Conservation (phyloP, 345 rosid genomes). For the Citrus medica region DNA sequence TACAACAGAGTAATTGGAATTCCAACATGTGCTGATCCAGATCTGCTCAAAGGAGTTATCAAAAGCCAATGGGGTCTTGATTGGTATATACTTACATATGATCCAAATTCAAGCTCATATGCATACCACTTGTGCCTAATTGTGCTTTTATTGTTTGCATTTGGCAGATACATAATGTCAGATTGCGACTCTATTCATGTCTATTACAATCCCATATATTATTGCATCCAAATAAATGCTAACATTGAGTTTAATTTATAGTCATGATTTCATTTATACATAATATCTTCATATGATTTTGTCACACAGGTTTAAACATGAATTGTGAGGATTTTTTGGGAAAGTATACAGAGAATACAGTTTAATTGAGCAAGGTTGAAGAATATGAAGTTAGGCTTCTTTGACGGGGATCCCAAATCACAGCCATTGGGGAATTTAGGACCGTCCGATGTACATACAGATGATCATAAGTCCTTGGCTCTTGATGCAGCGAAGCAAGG, state of each 20-base stretch:
- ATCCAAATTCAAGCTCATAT: neutral
- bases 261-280: too few relatives aligned
- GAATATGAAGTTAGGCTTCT: constrained; percentile 56
- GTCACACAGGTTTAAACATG: constrained; percentile 42
- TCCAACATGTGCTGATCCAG: constrained; percentile 37
- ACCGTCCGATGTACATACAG: constrained; percentile 40
- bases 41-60: constrained; percentile 29
- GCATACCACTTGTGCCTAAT: neutral
- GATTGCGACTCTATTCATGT: constrained; percentile 9
- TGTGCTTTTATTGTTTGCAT: neutral
- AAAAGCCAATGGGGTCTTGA: constrained; percentile 40
- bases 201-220: constrained; percentile 12
- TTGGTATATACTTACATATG: constrained; percentile 19
- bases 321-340: constrained; percentile 41
- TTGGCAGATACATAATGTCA: constrained; percentile 32
- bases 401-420: constrained; percentile 43
- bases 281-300: too few relatives aligned
- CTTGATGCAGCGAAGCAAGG: constrained; percentile 52
- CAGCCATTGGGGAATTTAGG: constrained; percentile 43
- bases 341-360: constrained; percentile 34
- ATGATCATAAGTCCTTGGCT: constrained; percentile 32
- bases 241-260: neutral
- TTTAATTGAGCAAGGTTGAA: constrained; percentile 26
- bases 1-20: constrained; percentile 40
- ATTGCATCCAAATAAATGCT: neutral